Percentiles rank a stretch among this genome's conserved stretches.
phyloP scores from a whole-genome alignment of 345 rosid species.

The Euphorbia pulcherrima region DNA sequence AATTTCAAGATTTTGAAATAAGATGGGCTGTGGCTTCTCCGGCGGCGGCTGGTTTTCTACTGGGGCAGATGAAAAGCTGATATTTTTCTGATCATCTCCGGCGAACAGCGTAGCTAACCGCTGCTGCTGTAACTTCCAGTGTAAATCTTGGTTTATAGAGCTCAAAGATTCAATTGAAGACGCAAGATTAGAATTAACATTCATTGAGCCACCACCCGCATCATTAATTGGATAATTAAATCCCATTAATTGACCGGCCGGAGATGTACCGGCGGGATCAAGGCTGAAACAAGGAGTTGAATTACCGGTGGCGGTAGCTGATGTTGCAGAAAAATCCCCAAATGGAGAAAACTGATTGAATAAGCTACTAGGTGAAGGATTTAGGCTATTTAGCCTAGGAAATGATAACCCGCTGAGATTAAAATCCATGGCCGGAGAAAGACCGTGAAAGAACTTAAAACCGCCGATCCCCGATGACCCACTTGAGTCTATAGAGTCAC shows the following conservation, averaged over 20 bases:
- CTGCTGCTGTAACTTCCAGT: slow-evolving; percentile 90
- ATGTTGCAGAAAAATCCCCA: slow-evolving; percentile 32
- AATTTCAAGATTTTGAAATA: slow-evolving; percentile 59
- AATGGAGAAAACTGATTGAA: slow-evolving; percentile 45
- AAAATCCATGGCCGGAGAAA: slow-evolving; percentile 69
- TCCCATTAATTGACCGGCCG: slow-evolving; percentile 40
- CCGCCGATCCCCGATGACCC: slow-evolving; percentile 53
- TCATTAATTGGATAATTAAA: slow-evolving; percentile 47
- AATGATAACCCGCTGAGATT: slow-evolving; percentile 62
- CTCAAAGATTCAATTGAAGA: slow-evolving; percentile 87
- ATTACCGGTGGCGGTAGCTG: slow-evolving; percentile 5
- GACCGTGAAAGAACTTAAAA: slow-evolving; percentile 55
- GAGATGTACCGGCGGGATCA: slow-evolving; percentile 37
- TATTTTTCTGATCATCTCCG: slow-evolving; percentile 36
- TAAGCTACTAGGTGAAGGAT: slow-evolving; percentile 33
- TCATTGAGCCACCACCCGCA: slow-evolving; percentile 39
- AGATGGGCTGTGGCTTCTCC: slow-evolving; percentile 52
- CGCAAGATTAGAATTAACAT: slow-evolving; percentile 54
- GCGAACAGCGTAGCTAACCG: slow-evolving; percentile 63
- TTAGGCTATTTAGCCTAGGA: slow-evolving; percentile 37
- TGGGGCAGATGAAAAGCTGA: slow-evolving; percentile 23
- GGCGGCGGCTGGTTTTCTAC: slow-evolving; percentile 37
- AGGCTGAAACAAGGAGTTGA: slow-evolving; percentile 32
- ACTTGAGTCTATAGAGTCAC: slow-evolving; percentile 36
- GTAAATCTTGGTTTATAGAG: slow-evolving; percentile 85